phyloP scores from a whole-genome alignment of 2,329 filamentous ascomycete genomes.

The Xylariales sp. region DNA sequence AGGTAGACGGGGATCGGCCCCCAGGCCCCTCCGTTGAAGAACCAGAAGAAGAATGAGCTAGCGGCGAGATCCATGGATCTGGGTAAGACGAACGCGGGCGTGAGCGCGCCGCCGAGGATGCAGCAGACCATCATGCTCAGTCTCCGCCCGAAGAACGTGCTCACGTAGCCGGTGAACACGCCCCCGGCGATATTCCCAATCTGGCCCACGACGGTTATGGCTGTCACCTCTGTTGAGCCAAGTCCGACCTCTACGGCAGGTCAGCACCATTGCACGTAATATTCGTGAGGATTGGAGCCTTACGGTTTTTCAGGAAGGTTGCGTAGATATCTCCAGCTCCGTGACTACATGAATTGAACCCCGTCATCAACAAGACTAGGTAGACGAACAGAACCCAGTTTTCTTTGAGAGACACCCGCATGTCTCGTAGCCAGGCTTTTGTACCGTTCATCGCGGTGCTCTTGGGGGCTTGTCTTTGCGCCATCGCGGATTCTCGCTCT shows the following conservation, averaged over 20 bases:
- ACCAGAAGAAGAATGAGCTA: slow-evolving; percentile 30
- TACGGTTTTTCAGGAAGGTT: slow-evolving; percentile 40
- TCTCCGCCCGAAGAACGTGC: slow-evolving; percentile 38
- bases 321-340: slow-evolving; percentile 38
- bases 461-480: slow-evolving; percentile 6
- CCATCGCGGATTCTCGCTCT: slow-evolving; percentile 24
- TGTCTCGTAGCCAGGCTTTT: slow-evolving; percentile 35
- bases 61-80: slow-evolving; percentile 33
- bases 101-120: slow-evolving; percentile 30
- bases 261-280: slow-evolving; percentile 13
- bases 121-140: slow-evolving; percentile 39
- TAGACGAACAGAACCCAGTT: slow-evolving; percentile 40
- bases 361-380: slow-evolving; percentile 38
- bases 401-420: slow-evolving; percentile 24
- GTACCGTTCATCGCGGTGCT: slow-evolving; percentile 7
- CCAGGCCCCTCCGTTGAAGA: slow-evolving; percentile 36
- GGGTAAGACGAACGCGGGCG: slow-evolving; percentile 35
- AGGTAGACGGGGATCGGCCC: slow-evolving; percentile 39
- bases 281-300: neutral
- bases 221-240: slow-evolving; percentile 30
- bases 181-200: slow-evolving; percentile 31
- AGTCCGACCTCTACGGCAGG: slow-evolving; percentile 33
- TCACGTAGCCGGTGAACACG: slow-evolving; percentile 28
- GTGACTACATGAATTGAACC: slow-evolving; percentile 35
- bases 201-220: slow-evolving; percentile 37